Percentiles rank a stretch among this genome's conserved stretches.
phyloP scores from a whole-genome alignment of 352 stramenopile genomes.

The Pythium dissotocum region DNA sequence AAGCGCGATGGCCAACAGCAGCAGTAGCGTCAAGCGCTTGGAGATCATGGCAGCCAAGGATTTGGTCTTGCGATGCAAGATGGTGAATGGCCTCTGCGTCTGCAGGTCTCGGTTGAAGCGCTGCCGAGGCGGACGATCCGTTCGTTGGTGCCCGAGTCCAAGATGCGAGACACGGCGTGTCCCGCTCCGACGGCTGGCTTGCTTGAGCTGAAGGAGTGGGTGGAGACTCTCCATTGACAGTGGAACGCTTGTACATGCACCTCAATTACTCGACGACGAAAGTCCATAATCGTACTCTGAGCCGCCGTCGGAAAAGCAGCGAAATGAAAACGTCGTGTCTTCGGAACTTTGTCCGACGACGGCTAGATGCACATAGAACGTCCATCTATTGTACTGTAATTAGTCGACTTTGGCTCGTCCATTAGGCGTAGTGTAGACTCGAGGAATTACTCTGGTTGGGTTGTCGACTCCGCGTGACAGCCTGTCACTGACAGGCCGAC shows the following conservation, averaged over 20 bases:
- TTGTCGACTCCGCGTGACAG: no score
- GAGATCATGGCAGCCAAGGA: background rate
- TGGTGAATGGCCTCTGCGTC: conserved; percentile 8
- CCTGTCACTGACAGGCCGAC: no score
- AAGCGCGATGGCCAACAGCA: conserved; percentile 12
- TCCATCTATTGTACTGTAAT: background rate
- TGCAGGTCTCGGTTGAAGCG: background rate
- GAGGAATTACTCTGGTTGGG: no score
- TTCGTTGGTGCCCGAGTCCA: background rate
- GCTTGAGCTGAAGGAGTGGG: background rate
- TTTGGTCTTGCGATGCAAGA: background rate
- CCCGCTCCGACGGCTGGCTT: background rate
- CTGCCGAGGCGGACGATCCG: background rate
- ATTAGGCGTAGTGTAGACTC: no score
- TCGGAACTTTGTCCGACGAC: conserved; percentile 13
- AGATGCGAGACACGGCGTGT: background rate
- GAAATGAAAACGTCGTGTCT: background rate
- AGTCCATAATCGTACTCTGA: no score
- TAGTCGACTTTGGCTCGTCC: no score
- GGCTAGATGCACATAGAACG: background rate
- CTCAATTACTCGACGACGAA: no score
- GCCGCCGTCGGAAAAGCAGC: conserved; percentile 4
- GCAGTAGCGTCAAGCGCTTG: background rate
- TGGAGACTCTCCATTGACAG: background rate
- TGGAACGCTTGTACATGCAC: no score